phyloP scores from a whole-genome alignment of 1,284 basidiomycete species.

The Sutorius eximius region DNA sequence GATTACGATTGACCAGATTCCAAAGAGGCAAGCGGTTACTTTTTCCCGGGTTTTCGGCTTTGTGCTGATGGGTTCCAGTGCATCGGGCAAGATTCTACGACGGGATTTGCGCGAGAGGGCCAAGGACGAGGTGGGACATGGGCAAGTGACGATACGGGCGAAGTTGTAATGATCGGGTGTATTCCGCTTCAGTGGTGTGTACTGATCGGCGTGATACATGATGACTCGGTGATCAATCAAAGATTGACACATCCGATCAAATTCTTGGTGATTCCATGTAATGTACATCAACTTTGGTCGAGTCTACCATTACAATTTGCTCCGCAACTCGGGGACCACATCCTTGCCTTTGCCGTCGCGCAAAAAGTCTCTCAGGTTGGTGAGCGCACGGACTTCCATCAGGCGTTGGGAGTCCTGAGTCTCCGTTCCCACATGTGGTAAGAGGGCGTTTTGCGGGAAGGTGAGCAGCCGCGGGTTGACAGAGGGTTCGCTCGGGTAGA shows the following conservation, averaged over 20 bases:
- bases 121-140: conserved; percentile 44
- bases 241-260: background rate
- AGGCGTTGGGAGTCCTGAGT: conserved; percentile 78
- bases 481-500: conserved; percentile 85
- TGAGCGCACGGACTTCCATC: conserved; percentile 80
- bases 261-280: background rate
- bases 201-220: background rate
- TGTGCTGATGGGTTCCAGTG: conserved; percentile 37
- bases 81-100: conserved; percentile 72
- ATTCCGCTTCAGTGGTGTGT: background rate
- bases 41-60: too few species aligned
- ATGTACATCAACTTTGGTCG: background rate
- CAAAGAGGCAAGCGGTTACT: conserved; percentile 56
- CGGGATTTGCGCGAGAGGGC: conserved; percentile 60
- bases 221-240: too few species aligned
- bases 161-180: conserved; percentile 6
- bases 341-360: conserved; percentile 63
- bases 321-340: conserved; percentile 60
- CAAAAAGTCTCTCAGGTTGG: conserved; percentile 70
- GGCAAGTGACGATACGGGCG: conserved; percentile 19
- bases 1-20: conserved; percentile 54
- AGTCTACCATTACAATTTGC: conserved; percentile 20
- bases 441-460: conserved; percentile 78
- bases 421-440: conserved; percentile 92
- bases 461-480: conserved; percentile 80